phyloP scores from a whole-genome alignment of 2,329 filamentous ascomycete genomes.

The Colletotrichum incanum region DNA sequence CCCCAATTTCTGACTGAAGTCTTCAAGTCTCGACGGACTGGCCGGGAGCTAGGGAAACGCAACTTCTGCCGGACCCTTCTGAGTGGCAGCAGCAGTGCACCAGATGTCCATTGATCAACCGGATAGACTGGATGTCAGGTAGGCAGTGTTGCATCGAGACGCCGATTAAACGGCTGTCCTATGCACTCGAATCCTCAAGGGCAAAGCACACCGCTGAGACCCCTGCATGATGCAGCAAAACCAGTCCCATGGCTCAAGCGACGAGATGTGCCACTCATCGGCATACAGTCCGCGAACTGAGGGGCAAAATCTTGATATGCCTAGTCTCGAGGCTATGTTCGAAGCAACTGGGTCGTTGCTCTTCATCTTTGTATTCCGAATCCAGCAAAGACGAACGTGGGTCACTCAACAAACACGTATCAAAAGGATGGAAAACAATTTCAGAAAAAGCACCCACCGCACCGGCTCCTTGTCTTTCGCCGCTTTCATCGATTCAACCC shows the following conservation, averaged over 20 bases:
- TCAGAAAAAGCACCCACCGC: background rate
- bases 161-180: background rate
- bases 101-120: constrained; percentile 19
- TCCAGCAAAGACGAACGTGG: background rate
- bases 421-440: background rate
- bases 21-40: constrained; percentile 13
- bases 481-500: background rate
- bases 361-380: background rate
- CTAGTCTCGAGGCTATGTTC: background rate
- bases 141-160: constrained; percentile 3
- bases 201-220: background rate
- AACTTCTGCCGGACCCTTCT: background rate
- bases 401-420: background rate
- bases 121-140: background rate
- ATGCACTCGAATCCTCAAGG: background rate
- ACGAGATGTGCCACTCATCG: background rate
- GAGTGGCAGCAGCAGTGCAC: background rate
- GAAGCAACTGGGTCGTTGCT: background rate
- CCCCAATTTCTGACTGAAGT: constrained; percentile 6
- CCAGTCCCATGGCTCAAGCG: constrained; percentile 13
- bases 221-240: constrained; percentile 22
- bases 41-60: background rate
- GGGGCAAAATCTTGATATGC: background rate
- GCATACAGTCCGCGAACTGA: background rate
- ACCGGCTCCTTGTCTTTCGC: background rate